These are phyloP conservation scores for Zygoascus meyerae DNA, from an alignment of 1,139 yeast genomes.

Conservation along the genomic window DNA sequence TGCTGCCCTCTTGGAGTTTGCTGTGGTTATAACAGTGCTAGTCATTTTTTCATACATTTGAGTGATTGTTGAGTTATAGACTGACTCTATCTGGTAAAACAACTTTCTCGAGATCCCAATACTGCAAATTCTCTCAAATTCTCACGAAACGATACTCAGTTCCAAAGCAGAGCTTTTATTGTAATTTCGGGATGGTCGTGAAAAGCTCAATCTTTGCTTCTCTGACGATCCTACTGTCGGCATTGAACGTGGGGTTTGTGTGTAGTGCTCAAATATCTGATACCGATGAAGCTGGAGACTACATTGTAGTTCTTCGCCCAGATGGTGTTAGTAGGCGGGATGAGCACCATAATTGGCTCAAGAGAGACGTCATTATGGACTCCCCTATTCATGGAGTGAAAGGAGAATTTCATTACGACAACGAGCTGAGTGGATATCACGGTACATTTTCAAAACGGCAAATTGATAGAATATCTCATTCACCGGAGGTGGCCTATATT, in stretches of 20 bases:
- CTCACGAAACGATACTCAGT: too few species aligned
- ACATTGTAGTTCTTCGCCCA: constrained; percentile 21
- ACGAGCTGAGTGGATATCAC: constrained; percentile 23
- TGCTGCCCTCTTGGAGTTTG: too few species aligned
- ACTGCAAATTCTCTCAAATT: too few species aligned
- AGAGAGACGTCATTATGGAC: constrained; percentile 13
- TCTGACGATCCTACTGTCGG: neutral
- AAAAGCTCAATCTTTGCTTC: neutral
- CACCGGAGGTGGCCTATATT: constrained; percentile 42
- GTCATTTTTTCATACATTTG: too few species aligned
- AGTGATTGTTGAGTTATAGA: too few species aligned
- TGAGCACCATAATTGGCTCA: constrained; percentile 13
- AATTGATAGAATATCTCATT: constrained; percentile 38
- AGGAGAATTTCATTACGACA: constrained; percentile 52
- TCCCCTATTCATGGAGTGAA: constrained; percentile 42
- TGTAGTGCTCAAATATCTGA: constrained; percentile 5
- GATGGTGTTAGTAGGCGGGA: constrained; percentile 10
- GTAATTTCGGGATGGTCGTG: neutral
- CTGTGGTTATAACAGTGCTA: too few species aligned
- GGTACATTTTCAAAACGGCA: constrained; percentile 23
- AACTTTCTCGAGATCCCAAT: too few species aligned
- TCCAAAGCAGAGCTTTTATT: neutral
- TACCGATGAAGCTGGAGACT: constrained; percentile 13
- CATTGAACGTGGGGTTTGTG: neutral
- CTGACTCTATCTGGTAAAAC: too few species aligned